These are phyloP conservation scores for Magnaporthiopsis rhizophila DNA, from an alignment of 2,329 filamentous ascomycete genomes.

Conservation along the genomic window DNA sequence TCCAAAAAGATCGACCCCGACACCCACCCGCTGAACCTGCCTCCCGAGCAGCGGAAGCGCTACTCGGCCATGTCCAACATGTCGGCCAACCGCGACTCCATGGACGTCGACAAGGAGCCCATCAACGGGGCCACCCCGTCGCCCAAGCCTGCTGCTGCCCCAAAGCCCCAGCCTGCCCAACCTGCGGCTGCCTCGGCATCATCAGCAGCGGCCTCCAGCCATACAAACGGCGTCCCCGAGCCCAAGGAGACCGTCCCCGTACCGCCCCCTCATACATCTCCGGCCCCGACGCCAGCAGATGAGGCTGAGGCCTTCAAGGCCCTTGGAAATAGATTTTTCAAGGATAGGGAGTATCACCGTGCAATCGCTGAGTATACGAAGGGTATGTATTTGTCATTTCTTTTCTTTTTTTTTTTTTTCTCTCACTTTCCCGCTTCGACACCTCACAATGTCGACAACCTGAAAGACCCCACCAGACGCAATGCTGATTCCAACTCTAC, in stretches of 20 bases:
- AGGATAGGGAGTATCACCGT: slow-evolving; percentile 79
- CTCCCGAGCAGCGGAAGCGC: slow-evolving; percentile 78
- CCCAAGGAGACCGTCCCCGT: slow-evolving; percentile 40
- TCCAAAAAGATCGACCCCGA: slow-evolving; percentile 53
- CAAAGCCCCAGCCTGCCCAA: background rate
- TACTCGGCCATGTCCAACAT: slow-evolving; percentile 59
- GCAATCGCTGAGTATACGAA: slow-evolving; percentile 93
- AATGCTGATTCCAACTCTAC: slow-evolving; percentile 4
- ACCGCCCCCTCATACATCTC: slow-evolving; percentile 65
- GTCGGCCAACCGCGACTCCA: slow-evolving; percentile 52
- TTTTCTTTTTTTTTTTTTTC: background rate
- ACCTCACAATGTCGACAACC: too few relatives aligned
- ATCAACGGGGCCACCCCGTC: slow-evolving; percentile 31
- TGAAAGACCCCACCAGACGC: background rate
- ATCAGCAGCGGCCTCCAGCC: slow-evolving; percentile 32
- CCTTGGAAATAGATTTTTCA: slow-evolving; percentile 93
- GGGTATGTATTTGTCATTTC: slow-evolving; percentile 47
- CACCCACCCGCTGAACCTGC: slow-evolving; percentile 82
- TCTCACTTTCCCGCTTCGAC: background rate
- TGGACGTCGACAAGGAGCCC: slow-evolving; percentile 69
- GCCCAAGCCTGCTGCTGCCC: slow-evolving; percentile 12
- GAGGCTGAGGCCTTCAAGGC: slow-evolving; percentile 90
- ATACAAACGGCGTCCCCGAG: slow-evolving; percentile 21
- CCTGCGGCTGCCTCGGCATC: slow-evolving; percentile 34
- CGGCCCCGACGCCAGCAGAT: slow-evolving; percentile 47